Conservation (phyloP, 2,329 filamentous ascomycete genomes). For the Fusarium tanahbumbuense region DNA sequence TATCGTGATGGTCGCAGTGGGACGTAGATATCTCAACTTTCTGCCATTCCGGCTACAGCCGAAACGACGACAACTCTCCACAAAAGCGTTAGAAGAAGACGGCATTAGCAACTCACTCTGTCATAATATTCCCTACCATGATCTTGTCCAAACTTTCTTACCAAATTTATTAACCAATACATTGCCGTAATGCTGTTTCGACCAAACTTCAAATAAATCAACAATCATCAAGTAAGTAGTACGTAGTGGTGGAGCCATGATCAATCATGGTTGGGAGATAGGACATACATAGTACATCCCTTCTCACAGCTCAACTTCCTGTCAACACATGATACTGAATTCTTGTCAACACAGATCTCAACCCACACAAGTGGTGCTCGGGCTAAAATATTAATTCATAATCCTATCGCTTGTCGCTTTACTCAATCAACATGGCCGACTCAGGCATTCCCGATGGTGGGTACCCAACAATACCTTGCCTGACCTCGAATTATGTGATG, state of each 20-base stretch:
- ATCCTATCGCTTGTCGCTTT: conserved; percentile 27
- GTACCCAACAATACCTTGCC: conserved; percentile 27
- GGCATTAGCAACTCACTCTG: conserved; percentile 14
- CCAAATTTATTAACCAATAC: background rate
- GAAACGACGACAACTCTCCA: conserved; percentile 35
- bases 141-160: background rate
- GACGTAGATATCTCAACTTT: conserved; percentile 30
- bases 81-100: conserved; percentile 23
- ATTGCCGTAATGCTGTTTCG: background rate
- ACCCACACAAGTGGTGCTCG: background rate
- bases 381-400: conserved; percentile 12
- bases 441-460: conserved; percentile 54
- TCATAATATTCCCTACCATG: background rate
- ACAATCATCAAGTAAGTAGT: conserved; percentile 9
- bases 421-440: conserved; percentile 49
- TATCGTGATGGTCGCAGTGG: conserved; percentile 16
- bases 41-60: conserved; percentile 44
- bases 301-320: conserved; percentile 23
- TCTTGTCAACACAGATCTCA: background rate
- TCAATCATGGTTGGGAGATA: conserved; percentile 20
- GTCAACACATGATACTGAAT: conserved; percentile 26
- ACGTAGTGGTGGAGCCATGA: conserved; percentile 32
- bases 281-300: conserved; percentile 7
- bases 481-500: conserved; percentile 8
- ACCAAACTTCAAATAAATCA: background rate